Percentiles rank a stretch among this genome's conserved stretches.
Conservation (phyloP, 73 alveolate species). For the Loxodes magnus region DNA sequence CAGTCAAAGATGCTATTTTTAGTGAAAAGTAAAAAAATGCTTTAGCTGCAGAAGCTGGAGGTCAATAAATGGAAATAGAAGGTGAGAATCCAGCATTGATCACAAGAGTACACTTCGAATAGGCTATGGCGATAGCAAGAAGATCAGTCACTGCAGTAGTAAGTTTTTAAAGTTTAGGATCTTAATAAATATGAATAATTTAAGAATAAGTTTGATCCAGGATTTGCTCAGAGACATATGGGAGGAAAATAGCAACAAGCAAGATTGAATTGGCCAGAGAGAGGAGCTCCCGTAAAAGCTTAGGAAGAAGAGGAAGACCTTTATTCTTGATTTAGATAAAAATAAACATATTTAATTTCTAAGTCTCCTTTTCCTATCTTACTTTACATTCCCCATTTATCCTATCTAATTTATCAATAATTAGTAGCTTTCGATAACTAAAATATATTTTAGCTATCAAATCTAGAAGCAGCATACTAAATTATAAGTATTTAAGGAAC, state of each 20-base stretch:
- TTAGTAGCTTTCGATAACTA: no score
- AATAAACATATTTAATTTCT: no score
- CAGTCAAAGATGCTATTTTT: slow-evolving; percentile 93
- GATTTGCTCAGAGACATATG: slow-evolving; percentile 22
- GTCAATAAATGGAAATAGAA: slow-evolving; percentile 46
- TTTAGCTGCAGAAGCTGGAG: slow-evolving; percentile 54
- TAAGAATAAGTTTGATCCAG: slow-evolving; percentile 62
- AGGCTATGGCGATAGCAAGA: slow-evolving; percentile 60
- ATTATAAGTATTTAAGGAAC: no score
- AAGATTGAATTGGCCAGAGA: slow-evolving; percentile 35
- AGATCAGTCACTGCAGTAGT: slow-evolving; percentile 53
- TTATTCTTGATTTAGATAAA: no score
- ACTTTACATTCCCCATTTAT: no score
- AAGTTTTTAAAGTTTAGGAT: slow-evolving; percentile 47
- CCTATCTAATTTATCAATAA: no score
- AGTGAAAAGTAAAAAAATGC: slow-evolving; percentile 70
- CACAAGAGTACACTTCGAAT: slow-evolving; percentile 70
- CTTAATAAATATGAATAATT: slow-evolving; percentile 61
- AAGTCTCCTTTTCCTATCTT: no score
- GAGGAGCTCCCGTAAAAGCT: no score
- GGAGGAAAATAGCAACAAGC: slow-evolving; percentile 10
- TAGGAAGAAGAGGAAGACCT: no score
- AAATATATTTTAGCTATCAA: no score
- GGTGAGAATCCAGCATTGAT: slow-evolving; percentile 50
- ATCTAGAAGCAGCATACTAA: no score